A percentile compares a stretch with the other conserved stretches of the same genome.
These are phyloP conservation scores for Massariosphaeria phaeospora DNA, from an alignment of 495 filamentous ascomycete species.

Conservation along the genomic window DNA sequence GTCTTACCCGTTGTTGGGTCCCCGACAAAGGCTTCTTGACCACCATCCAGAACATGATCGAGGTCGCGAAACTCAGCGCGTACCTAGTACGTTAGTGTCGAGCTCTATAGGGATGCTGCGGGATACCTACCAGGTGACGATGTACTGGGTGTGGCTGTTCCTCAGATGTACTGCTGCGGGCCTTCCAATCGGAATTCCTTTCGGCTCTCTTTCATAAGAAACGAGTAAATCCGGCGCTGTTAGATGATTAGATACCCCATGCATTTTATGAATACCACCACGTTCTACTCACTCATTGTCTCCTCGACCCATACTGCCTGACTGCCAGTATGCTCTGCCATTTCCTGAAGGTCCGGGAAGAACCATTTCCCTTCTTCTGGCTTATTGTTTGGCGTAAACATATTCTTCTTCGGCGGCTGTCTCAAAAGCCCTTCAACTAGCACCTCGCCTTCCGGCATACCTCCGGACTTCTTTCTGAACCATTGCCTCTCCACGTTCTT, in stretches of 20 bases:
- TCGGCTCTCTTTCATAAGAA: conserved; percentile 62
- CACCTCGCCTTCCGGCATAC: conserved; percentile 62
- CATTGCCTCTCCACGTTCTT: conserved; percentile 62
- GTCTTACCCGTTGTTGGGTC: conserved; percentile 65
- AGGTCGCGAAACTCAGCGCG: conserved; percentile 76
- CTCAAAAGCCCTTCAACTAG: conserved; percentile 77
- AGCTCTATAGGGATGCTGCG: neutral
- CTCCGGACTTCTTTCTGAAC: conserved; percentile 50
- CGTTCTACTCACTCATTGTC: conserved; percentile 79
- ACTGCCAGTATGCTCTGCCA: conserved; percentile 79
- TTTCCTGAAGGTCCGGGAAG: conserved; percentile 89
- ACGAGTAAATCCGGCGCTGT: conserved; percentile 68
- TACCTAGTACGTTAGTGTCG: conserved; percentile 57
- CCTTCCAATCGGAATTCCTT: conserved; percentile 90
- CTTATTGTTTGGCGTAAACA: conserved; percentile 88
- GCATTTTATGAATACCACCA: neutral
- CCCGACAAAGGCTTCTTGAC: conserved; percentile 76
- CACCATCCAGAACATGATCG: conserved; percentile 93
- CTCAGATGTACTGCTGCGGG: conserved; percentile 85
- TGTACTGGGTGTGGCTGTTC: conserved; percentile 97
- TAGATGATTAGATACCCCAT: conserved; percentile 24
- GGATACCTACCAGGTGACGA: conserved; percentile 86
- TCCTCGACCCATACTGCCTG: conserved; percentile 93
- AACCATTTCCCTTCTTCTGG: conserved; percentile 82
- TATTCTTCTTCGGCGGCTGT: conserved; percentile 92